Evolutionary conservation across 495 filamentous ascomycete genomes (phyloP).

Genomic region (Penicillium bialowiezense): DNA sequence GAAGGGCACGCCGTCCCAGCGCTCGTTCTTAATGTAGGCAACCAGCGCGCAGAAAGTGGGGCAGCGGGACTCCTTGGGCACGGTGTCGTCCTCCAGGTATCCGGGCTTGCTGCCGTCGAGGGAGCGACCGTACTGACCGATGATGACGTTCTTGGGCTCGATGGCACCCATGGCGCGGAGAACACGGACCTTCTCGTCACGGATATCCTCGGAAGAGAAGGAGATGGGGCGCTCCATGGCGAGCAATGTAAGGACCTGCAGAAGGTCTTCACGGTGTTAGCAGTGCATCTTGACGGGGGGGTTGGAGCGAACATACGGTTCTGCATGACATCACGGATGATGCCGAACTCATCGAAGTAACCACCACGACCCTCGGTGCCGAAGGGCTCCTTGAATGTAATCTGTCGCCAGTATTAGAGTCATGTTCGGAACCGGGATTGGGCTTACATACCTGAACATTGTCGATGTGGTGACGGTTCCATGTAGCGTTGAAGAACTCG

Average conservation of each 20-base stretch:
- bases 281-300: not conserved
- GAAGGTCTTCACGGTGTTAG: constrained; percentile 59
- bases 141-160: constrained; percentile 99
- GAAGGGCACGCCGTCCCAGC: constrained; percentile 99
- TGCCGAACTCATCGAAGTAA: constrained; percentile 99
- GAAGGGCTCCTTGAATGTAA: constrained; percentile 99
- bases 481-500: constrained; percentile 97
- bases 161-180: constrained; percentile 91
- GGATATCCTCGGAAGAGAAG: constrained; percentile 97
- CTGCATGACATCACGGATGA: constrained; percentile 98
- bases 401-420: constrained; percentile 42
- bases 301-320: constrained; percentile 58
- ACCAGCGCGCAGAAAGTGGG: constrained; percentile 98
- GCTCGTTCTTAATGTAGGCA: constrained; percentile 98
- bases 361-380: constrained; percentile 98
- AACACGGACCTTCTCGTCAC: constrained; percentile 96
- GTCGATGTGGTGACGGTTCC: constrained; percentile 99
- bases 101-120: constrained; percentile 95
- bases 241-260: constrained; percentile 93
- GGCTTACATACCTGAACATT: constrained; percentile 74
- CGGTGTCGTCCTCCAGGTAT: constrained; percentile 98
- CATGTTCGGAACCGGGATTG: not conserved
- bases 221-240: constrained; percentile 99
- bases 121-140: constrained; percentile 96
- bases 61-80: constrained; percentile 95